Evolutionary conservation across 306 rosid genomes (phyloP).

Genomic region (Delonix regia): DNA sequence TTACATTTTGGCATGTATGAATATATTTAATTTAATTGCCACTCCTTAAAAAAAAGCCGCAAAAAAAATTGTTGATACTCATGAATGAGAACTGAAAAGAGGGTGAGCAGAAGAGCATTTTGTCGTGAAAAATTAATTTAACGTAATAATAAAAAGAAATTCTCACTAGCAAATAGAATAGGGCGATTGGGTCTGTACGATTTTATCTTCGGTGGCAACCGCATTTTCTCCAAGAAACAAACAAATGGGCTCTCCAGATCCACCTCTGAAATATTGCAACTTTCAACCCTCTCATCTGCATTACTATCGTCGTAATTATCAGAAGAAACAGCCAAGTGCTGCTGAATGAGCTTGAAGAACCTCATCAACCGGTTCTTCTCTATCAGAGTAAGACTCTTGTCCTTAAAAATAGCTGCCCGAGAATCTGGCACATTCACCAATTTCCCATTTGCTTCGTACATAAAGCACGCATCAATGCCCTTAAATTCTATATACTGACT

Average conservation of each 20-base stretch:
- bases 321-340: constrained; percentile 53
- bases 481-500: constrained; percentile 73
- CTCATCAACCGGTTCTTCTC: constrained; percentile 89
- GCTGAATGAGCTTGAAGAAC: constrained; percentile 89
- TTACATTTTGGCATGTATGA: neutral
- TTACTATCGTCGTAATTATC: constrained; percentile 14
- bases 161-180: constrained; percentile 56
- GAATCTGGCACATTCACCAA: constrained; percentile 78
- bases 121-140: neutral
- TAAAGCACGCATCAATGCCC: constrained; percentile 66
- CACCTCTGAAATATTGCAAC: constrained; percentile 60
- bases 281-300: constrained; percentile 39
- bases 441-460: constrained; percentile 56
- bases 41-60: neutral
- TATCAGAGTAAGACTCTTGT: constrained; percentile 62
- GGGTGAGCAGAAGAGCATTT: neutral
- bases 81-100: neutral
- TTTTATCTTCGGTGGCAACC: constrained; percentile 81
- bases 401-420: constrained; percentile 87
- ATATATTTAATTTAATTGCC: neutral
- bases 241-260: constrained; percentile 80
- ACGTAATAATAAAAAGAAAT: constrained; percentile 33
- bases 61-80: neutral
- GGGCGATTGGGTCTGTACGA: constrained; percentile 62
- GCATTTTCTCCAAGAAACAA: constrained; percentile 69